phyloP scores from a whole-genome alignment of 352 stramenopile species.

The Phytopythium cucurbitacearum region DNA sequence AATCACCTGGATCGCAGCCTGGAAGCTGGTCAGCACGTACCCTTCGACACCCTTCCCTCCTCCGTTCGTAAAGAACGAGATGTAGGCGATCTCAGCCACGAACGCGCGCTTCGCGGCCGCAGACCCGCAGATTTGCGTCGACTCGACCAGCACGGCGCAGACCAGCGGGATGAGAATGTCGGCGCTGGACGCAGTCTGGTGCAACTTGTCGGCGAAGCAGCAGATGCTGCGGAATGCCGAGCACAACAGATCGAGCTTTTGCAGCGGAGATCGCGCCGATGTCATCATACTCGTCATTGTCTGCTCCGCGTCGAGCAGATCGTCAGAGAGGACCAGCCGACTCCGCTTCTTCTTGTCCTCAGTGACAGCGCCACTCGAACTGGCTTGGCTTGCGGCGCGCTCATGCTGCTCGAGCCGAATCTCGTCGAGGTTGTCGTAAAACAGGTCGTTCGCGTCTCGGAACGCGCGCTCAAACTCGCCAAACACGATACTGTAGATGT shows the following conservation, averaged over 20 bases:
- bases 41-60: slow-evolving; percentile 72
- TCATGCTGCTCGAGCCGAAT: slow-evolving; percentile 49
- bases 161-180: slow-evolving; percentile 73
- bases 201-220: slow-evolving; percentile 59
- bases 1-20: slow-evolving; percentile 67
- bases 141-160: slow-evolving; percentile 55
- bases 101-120: slow-evolving; percentile 23
- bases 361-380: background rate
- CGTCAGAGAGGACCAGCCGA: slow-evolving; percentile 16
- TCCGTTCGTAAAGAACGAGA: slow-evolving; percentile 72
- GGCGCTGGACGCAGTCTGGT: slow-evolving; percentile 55
- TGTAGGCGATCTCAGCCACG: slow-evolving; percentile 70
- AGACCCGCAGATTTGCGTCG: slow-evolving; percentile 15
- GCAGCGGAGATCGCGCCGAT: slow-evolving; percentile 39
- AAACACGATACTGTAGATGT: slow-evolving; percentile 63
- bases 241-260: slow-evolving; percentile 63
- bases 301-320: slow-evolving; percentile 37
- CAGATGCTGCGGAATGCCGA: slow-evolving; percentile 56
- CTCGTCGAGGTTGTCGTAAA: slow-evolving; percentile 39
- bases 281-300: slow-evolving; percentile 45
- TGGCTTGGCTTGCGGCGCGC: slow-evolving; percentile 9
- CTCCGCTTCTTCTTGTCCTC: slow-evolving; percentile 4
- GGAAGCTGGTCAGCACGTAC: slow-evolving; percentile 74
- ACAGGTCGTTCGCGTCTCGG: slow-evolving; percentile 31
- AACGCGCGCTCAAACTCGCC: slow-evolving; percentile 44